phyloP scores from a whole-genome alignment of 2,329 filamentous ascomycete species.

The Ascomycota sp. region DNA sequence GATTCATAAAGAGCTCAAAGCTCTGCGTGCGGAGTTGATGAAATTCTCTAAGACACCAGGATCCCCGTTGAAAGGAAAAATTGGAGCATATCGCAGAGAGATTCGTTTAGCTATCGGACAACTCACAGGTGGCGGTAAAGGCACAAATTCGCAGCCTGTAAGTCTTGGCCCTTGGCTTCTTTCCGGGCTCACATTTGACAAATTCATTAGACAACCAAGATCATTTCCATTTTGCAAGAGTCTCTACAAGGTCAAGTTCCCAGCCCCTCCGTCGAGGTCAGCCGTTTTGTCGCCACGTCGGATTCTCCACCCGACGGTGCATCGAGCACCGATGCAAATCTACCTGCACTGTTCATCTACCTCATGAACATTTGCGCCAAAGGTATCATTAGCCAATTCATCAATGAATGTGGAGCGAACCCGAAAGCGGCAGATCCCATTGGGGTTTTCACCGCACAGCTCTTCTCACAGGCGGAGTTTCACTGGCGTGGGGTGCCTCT shows the following conservation, averaged over 20 bases:
- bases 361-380: constrained; percentile 61
- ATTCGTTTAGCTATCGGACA: constrained; percentile 57
- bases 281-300: constrained; percentile 27
- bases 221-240: constrained; percentile 24
- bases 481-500: constrained; percentile 46
- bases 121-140: constrained; percentile 43
- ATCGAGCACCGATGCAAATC: constrained; percentile 26
- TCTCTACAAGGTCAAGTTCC: constrained; percentile 30
- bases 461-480: constrained; percentile 52
- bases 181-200: constrained; percentile 5
- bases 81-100: constrained; percentile 52
- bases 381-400: constrained; percentile 47
- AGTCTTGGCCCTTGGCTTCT: constrained; percentile 4
- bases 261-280: constrained; percentile 31
- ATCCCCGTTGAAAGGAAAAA: constrained; percentile 36
- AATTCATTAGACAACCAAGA: constrained; percentile 13
- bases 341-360: constrained; percentile 51
- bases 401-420: constrained; percentile 43
- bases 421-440: constrained; percentile 53
- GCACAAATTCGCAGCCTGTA: constrained; percentile 29
- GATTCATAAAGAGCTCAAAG: constrained; percentile 51
- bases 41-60: constrained; percentile 27
- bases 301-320: constrained; percentile 27
- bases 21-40: constrained; percentile 40
- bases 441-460: constrained; percentile 53